These are phyloP conservation scores for Lycium ferocissimum DNA, from an alignment of 257 asterid species.

Conservation along the genomic window DNA sequence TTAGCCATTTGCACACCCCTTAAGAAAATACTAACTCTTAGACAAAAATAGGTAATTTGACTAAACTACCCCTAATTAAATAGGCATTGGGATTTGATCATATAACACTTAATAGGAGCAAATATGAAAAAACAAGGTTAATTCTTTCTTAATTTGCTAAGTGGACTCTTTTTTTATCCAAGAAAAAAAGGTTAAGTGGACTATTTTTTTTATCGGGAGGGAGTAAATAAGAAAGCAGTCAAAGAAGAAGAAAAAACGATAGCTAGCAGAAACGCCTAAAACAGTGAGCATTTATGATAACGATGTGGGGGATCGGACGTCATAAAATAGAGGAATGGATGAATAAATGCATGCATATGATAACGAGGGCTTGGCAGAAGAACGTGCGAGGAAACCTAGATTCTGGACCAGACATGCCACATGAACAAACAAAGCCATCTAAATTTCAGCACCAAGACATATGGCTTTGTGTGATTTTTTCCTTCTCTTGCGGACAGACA, in stretches of 20 bases:
- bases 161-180: too few species aligned
- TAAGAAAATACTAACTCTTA: too few species aligned
- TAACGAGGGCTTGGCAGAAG: not conserved
- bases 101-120: too few species aligned
- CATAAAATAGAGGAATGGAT: not conserved
- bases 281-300: not conserved
- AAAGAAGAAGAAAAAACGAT: not conserved
- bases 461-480: not conserved
- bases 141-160: too few species aligned
- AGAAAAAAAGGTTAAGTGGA: too few species aligned
- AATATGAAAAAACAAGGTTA: too few species aligned
- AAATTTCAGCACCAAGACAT: not conserved
- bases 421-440: not conserved
- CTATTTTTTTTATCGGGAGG: too few species aligned
- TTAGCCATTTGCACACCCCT: too few species aligned
- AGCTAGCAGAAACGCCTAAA: not conserved
- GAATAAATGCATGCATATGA: constrained; percentile 19
- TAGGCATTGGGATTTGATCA: too few species aligned
- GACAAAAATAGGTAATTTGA: too few species aligned
- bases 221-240: not conserved
- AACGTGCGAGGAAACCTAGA: constrained; percentile 12
- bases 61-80: too few species aligned
- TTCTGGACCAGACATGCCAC: constrained; percentile 8
- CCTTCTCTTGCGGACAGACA: not conserved
- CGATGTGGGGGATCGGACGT: not conserved